Percentiles rank a stretch among this genome's conserved stretches.
These are phyloP conservation scores for Metschnikowia amazonensis DNA, from an alignment of 805 yeast species.

Conservation along the genomic window DNA sequence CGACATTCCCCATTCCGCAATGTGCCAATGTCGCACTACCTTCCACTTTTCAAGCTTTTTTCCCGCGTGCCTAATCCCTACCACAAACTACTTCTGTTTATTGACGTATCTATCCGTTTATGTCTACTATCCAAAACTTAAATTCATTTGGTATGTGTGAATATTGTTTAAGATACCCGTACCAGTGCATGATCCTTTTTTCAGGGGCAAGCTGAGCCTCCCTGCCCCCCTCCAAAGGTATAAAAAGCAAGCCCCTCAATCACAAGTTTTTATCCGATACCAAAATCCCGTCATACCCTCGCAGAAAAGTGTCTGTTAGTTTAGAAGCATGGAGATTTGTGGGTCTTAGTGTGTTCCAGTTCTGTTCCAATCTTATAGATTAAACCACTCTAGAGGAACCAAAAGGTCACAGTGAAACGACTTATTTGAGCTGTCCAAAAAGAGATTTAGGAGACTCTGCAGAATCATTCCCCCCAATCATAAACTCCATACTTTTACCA, in stretches of 20 bases:
- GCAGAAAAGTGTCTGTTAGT: no score
- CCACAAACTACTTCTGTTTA: constrained; percentile 9
- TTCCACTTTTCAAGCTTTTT: neutral
- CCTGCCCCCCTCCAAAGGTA: neutral
- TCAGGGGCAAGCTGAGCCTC: neutral
- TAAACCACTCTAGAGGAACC: no score
- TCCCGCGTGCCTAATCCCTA: constrained; percentile 2
- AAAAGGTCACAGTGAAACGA: no score
- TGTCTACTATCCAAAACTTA: constrained; percentile 90
- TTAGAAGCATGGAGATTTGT: no score
- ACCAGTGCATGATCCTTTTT: neutral
- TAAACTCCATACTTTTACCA: no score
- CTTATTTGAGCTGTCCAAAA: no score
- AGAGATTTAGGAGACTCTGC: no score
- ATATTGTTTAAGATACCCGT: neutral
- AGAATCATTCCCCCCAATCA: no score
- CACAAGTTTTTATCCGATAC: no score
- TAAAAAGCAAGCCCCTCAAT: neutral
- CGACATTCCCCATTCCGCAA: constrained; percentile 3
- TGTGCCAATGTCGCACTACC: constrained; percentile 3
- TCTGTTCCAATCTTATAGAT: no score
- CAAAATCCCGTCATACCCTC: no score
- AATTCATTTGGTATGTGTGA: constrained; percentile 62
- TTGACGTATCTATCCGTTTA: constrained; percentile 28
- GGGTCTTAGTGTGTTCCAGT: no score